A percentile compares a stretch with the other conserved stretches of the same genome.
These are phyloP conservation scores for Claviceps humidiphila DNA, from an alignment of 2,329 filamentous ascomycete genomes.

Conservation along the genomic window DNA sequence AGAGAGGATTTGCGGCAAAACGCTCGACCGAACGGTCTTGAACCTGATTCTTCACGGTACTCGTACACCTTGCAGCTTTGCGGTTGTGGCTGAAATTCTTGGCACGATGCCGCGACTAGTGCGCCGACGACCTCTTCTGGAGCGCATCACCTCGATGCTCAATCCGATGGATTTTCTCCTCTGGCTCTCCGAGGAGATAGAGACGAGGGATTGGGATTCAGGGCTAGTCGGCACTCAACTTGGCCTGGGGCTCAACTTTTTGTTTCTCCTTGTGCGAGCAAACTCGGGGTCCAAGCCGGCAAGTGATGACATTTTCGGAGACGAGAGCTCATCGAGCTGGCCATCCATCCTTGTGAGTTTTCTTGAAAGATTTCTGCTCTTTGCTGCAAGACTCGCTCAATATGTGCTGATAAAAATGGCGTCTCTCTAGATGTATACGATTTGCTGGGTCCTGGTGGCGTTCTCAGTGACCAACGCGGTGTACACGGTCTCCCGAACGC, in stretches of 20 bases:
- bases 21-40: neutral
- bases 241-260: conserved; percentile 62
- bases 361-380: no score
- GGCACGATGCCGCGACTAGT: conserved; percentile 60
- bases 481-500: conserved; percentile 69
- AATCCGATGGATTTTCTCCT: conserved; percentile 84
- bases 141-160: conserved; percentile 68
- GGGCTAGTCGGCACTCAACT: conserved; percentile 63
- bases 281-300: conserved; percentile 46
- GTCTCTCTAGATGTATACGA: conserved; percentile 43
- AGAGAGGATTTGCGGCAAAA: neutral
- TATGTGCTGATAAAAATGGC: neutral
- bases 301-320: conserved; percentile 75
- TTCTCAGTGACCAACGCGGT: conserved; percentile 64
- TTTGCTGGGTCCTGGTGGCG: conserved; percentile 55
- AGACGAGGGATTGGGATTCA: conserved; percentile 83
- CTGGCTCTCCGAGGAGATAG: conserved; percentile 85
- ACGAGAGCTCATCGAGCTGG: conserved; percentile 53
- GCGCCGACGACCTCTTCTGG: conserved; percentile 61
- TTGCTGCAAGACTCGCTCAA: no score
- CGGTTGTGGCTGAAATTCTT: neutral
- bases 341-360: conserved; percentile 39
- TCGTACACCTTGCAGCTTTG: neutral
- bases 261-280: conserved; percentile 71
- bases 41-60: neutral